Base-by-base conservation (phyloP, 108 stramenopile genomes). In the Skeletonema menzelii region DNA sequence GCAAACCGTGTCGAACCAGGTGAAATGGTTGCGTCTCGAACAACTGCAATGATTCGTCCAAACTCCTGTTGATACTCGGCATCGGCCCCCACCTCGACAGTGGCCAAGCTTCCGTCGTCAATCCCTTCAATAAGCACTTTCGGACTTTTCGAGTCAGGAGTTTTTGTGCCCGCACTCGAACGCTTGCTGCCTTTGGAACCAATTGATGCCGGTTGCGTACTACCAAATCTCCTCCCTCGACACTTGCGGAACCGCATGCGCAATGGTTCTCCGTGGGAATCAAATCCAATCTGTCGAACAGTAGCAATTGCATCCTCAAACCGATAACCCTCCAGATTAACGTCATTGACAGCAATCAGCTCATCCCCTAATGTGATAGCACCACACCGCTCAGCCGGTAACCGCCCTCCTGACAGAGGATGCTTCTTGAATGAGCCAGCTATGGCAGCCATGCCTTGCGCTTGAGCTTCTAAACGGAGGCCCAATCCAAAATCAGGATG, bases 401-500 rank as follows among this genome's bases (percentile, higher is more conserved):
- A 77, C 26, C 88, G 84, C 4, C 89, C 91, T 42, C 87, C 89
- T n/a, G 82, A 92, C 20, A 92, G 65, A 0, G 94, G 94, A 69
- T 95, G 83, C 63, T 87, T 91, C 65, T 95, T 95, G 67, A 91
- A 95, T 1, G 94, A 92, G 2, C 94, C 94, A 44, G 88, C 94
- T 37, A 95, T 86, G 14, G 94, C 86, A 11, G 89, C 88, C 82
- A 86, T 83, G 22, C 91, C 94, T 61, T 82, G 47, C 37, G 78
- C 82, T 20, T 87, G 87, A 14, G 90, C 84, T 71, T 95, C 94
- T 19, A 95, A 68, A 57, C 94, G 81, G 22, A 95, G 70, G 17
- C 94, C 94, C 8, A 95, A 74, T 12, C 94, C 94, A 73, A 91
- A 91, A 57, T 95, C 94, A 58, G 94, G 87, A 58, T 95, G 91